Conservation (phyloP, 805 yeast genomes). For the Zygoascus flipseniorum region DNA sequence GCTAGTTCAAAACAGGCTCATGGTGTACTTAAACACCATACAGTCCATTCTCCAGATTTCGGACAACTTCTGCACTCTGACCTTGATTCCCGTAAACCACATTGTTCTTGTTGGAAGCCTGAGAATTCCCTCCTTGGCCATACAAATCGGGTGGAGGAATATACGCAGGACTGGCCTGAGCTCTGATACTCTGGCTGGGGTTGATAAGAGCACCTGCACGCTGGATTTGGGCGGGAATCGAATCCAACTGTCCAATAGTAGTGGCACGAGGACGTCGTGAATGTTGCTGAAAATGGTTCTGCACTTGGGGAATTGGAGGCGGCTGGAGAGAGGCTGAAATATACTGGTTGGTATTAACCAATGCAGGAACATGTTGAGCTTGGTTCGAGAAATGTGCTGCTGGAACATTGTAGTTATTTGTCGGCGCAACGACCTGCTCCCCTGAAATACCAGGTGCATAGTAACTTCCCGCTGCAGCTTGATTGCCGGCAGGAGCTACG, state of each 20-base stretch:
- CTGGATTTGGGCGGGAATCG: slow-evolving; percentile 34
- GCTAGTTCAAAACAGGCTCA: no score
- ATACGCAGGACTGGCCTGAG: slow-evolving; percentile 34
- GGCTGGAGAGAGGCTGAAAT: not conserved
- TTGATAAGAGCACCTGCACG: slow-evolving; percentile 34
- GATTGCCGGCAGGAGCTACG: not conserved
- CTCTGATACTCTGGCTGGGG: slow-evolving; percentile 29
- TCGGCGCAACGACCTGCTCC: not conserved
- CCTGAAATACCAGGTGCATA: not conserved
- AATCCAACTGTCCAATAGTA: slow-evolving; percentile 32
- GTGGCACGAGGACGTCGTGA: slow-evolving; percentile 29
- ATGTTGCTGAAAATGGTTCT: not conserved
- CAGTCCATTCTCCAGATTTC: slow-evolving; percentile 26
- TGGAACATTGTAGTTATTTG: not conserved
- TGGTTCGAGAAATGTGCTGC: not conserved
- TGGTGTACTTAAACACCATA: not conserved
- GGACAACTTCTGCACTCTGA: slow-evolving; percentile 21
- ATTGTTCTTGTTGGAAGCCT: not conserved
- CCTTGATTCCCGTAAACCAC: not conserved
- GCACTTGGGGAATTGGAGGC: not conserved
- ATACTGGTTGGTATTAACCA: not conserved
- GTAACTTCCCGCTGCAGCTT: not conserved
- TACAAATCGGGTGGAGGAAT: slow-evolving; percentile 32
- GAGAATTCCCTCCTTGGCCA: slow-evolving; percentile 2
- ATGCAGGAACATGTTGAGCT: not conserved